Evolutionary conservation across 257 asterid species (phyloP).

Genomic region (Fraxinus excelsior): DNA sequence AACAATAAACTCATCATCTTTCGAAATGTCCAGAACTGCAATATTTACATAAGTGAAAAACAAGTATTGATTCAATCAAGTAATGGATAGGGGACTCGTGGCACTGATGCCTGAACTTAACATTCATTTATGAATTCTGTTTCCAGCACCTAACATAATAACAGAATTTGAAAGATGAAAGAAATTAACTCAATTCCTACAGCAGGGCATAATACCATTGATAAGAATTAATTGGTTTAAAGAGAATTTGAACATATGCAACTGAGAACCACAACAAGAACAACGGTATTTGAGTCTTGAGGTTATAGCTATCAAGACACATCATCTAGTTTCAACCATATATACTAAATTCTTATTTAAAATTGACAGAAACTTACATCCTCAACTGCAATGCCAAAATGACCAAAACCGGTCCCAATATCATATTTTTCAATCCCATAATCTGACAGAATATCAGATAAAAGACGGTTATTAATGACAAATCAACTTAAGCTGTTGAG

Average conservation of each 20-base stretch:
- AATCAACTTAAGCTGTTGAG: conserved; percentile 14
- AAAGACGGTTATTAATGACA: conserved; percentile 18
- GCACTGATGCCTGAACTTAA: neutral
- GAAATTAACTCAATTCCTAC: neutral
- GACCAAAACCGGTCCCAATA: conserved; percentile 92
- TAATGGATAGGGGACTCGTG: conserved; percentile 8
- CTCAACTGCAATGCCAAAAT: conserved; percentile 94
- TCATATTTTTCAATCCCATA: conserved; percentile 95
- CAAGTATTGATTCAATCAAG: neutral
- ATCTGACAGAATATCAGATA: conserved; percentile 51
- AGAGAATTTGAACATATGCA: conserved; percentile 5
- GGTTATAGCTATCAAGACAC: conserved; percentile 5
- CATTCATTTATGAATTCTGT: neutral
- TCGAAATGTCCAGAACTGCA: neutral
- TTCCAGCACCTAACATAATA: neutral
- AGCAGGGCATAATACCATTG: neutral
- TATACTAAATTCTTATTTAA: conserved; percentile 15
- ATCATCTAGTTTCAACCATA: neutral
- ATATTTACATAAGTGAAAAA: neutral
- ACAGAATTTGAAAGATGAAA: neutral
- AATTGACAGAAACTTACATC: conserved; percentile 68
- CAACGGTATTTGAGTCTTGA: conserved; percentile 4
- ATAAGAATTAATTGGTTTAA: neutral
- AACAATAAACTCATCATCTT: conserved; percentile 13
- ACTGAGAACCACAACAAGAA: conserved; percentile 7